phyloP scores from a whole-genome alignment of 805 yeast species.

The Debaryomyces maramus region DNA sequence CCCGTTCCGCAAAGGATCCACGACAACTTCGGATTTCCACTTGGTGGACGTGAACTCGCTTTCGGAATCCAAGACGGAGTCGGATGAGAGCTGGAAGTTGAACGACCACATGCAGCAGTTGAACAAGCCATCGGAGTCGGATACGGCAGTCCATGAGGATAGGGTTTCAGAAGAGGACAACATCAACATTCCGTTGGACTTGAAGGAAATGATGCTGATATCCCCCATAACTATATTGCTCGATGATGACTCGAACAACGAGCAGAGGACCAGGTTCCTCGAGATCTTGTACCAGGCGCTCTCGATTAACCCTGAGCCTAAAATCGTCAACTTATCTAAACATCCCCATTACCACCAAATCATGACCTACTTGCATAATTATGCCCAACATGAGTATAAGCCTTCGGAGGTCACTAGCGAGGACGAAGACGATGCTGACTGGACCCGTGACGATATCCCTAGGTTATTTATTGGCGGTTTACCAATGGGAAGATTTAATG shows the following conservation, averaged over 20 bases:
- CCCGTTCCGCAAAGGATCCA: not conserved
- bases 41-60: conserved; percentile 7
- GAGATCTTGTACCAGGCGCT: conserved; percentile 21
- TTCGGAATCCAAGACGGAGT: not conserved
- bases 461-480: conserved; percentile 34
- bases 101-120: conserved; percentile 6
- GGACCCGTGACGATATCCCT: conserved; percentile 22
- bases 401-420: conserved; percentile 3
- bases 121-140: not conserved
- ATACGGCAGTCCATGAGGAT: not conserved
- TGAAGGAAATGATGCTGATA: conserved; percentile 33
- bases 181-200: conserved; percentile 21
- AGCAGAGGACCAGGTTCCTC: conserved; percentile 15
- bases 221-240: conserved; percentile 29
- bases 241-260: conserved; percentile 18
- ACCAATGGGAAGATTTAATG: conserved; percentile 30
- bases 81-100: conserved; percentile 6
- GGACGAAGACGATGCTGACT: conserved; percentile 8
- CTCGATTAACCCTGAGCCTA: conserved; percentile 34
- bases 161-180: too few species aligned
- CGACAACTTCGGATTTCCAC: conserved; percentile 3
- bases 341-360: conserved; percentile 32
- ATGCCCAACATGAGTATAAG: conserved; percentile 8
- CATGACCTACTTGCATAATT: conserved; percentile 23
- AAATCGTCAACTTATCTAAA: conserved; percentile 26